A percentile compares a stretch with the other conserved stretches of the same genome.
These are phyloP conservation scores for Lachancea fermentati DNA, from an alignment of 805 yeast genomes.

Conservation along the genomic window DNA sequence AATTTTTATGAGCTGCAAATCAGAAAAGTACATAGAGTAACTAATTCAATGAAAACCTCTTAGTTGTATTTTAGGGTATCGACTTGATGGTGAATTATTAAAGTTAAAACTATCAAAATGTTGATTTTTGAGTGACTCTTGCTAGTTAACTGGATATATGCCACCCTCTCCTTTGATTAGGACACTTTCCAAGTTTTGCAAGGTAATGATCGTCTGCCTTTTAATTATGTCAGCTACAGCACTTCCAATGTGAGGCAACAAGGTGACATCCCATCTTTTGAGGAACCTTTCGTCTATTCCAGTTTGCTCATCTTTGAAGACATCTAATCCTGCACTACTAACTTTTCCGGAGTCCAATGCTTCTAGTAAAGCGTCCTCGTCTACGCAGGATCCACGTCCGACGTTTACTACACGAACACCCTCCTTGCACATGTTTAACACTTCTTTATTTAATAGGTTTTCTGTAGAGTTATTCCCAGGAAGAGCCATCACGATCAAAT, in stretches of 20 bases:
- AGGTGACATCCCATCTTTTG: constrained; percentile 54
- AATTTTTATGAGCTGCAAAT: not conserved
- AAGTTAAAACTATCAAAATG: not conserved
- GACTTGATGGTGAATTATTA: not conserved
- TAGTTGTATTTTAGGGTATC: not conserved
- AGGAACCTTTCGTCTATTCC: constrained; percentile 43
- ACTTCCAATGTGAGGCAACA: constrained; percentile 71
- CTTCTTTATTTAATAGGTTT: constrained; percentile 45
- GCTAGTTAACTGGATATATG: constrained; percentile 30
- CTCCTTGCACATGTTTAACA: constrained; percentile 43
- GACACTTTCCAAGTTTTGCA: constrained; percentile 48
- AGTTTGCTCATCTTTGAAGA: constrained; percentile 57
- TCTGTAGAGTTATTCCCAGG: constrained; percentile 59
- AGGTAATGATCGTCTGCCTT: constrained; percentile 45
- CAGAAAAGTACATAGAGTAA: not conserved
- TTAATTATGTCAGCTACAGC: constrained; percentile 53
- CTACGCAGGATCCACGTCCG: constrained; percentile 67
- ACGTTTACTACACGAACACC: constrained; percentile 65
- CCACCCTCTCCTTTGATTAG: constrained; percentile 38
- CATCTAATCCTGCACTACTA: constrained; percentile 67
- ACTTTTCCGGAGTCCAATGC: constrained; percentile 58
- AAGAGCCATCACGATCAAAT: constrained; percentile 58
- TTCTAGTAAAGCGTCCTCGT: constrained; percentile 57
- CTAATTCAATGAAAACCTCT: not conserved
- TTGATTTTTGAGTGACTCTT: not conserved